Evolutionary conservation across 2,329 filamentous ascomycete species (phyloP), one percentile per base, ranked within the genome.

Genomic region (Chalaropsis ovoidea): DNA sequence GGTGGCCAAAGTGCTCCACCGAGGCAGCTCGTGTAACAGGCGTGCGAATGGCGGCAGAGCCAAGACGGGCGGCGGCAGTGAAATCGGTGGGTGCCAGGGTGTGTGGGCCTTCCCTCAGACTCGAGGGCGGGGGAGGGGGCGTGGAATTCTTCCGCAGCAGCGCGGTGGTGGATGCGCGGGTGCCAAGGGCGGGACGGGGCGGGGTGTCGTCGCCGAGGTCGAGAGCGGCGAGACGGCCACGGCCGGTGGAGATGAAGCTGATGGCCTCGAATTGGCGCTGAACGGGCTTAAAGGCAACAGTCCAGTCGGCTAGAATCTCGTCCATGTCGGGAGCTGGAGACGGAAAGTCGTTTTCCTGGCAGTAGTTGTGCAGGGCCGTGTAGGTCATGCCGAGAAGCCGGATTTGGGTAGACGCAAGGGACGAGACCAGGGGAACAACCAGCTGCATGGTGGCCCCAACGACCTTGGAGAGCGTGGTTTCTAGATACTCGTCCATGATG

Each of bases 321-420:
- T 86, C 83, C 78, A 91, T 86, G 17, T 86, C 81, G 2, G 88
- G 86, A 11, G 89, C 80, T 0, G 88, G 87, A 58, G 86, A 87
- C 0, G 87, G 86, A 70, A 91, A 86, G 4, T 82, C 79, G 70
- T 85, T 79, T 39, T 87, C 82, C 69, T 85, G 79, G 70, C 86
- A 90, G 74, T 87, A 94, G 66, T 82, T 84, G 72, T 91, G 85
- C 6, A 93, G 77, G 3, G 85, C 80, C 0, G 89, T 94, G 75
- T 94, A 94, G 70, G 90, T 85, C 68, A 91, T 80, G 0, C 85
- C 89, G 4, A 94, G 82, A 63, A 94, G 78, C 60, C 85, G 83
- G 72, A 91, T 91, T 74, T 93, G 89, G 35, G 91, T 85, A 72
- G 87, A 80, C 56, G 93, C 84, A 71, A 92, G 86, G 43, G 82